Evolutionary conservation across 1,284 basidiomycete genomes (phyloP).

Genomic region (Limonomyces culmigenus): DNA sequence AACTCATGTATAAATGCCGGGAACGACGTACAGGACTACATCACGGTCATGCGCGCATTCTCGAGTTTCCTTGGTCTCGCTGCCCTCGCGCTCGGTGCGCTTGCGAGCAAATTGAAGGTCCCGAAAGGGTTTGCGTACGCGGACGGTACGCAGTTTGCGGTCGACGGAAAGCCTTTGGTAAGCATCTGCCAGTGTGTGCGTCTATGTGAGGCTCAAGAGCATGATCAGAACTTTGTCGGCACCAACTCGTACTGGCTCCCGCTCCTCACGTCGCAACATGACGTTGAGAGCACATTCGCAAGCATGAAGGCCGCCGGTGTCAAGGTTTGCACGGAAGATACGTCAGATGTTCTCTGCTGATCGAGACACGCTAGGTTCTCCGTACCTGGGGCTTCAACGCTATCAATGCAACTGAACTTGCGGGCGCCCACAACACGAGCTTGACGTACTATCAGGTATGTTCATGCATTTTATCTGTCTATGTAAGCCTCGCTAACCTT

Average conservation of each 20-base stretch:
- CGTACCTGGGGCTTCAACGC: constrained; percentile 42
- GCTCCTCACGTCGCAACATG: constrained; percentile 32
- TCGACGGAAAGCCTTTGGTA: constrained; percentile 24
- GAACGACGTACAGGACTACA: no score
- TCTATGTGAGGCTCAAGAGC: constrained; percentile 14
- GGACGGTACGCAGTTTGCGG: constrained; percentile 21
- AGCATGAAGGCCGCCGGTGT: constrained; percentile 39
- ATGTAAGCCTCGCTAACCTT: not conserved
- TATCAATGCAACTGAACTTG: constrained; percentile 38
- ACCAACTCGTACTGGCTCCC: constrained; percentile 31
- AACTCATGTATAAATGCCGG: no score
- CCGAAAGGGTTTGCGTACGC: constrained; percentile 25
- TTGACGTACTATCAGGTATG: constrained; percentile 28
- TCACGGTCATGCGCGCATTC: no score
- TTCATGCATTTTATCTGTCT: not conserved
- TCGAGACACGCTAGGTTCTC: no score
- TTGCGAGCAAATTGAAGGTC: not conserved
- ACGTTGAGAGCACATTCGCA: constrained; percentile 38
- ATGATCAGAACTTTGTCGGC: not conserved
- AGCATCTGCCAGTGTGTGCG: constrained; percentile 23
- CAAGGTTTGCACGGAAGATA: no score
- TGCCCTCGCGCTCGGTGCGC: constrained; percentile 6
- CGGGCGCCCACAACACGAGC: constrained; percentile 29
- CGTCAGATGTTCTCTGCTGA: no score
- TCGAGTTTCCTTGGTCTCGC: not conserved